Conservation (phyloP, 257 asterid genomes). For the Penstemon eatonii region DNA sequence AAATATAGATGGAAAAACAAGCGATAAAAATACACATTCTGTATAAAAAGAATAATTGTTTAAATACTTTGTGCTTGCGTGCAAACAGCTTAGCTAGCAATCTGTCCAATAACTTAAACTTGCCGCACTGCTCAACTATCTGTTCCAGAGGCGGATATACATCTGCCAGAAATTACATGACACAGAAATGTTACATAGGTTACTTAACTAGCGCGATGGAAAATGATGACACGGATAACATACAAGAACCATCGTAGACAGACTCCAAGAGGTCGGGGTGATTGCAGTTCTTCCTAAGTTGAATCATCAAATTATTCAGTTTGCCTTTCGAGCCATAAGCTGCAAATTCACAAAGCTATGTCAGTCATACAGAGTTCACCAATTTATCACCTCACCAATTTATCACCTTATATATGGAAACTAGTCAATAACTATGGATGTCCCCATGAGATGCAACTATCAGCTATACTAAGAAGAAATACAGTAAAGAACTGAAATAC, state of each 20-base stretch:
- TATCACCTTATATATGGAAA: background rate
- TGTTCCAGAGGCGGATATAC: conserved; percentile 76
- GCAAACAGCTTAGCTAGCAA: conserved; percentile 68
- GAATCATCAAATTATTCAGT: conserved; percentile 84
- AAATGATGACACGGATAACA: conserved; percentile 36
- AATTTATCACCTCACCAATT: conserved; percentile 11
- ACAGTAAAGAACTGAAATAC: conserved; percentile 40
- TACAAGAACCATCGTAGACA: conserved; percentile 78
- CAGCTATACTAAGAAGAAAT: background rate
- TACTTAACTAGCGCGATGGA: background rate
- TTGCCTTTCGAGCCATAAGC: conserved; percentile 68
- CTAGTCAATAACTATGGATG: background rate
- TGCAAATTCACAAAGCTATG: conserved; percentile 40
- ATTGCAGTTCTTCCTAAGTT: conserved; percentile 96
- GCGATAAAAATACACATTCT: background rate
- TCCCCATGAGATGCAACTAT: conserved; percentile 5
- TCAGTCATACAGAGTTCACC: conserved; percentile 21
- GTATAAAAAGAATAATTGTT: conserved; percentile 13
- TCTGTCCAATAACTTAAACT: conserved; percentile 78
- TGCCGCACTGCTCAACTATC: conserved; percentile 92
- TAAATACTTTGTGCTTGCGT: conserved; percentile 76
- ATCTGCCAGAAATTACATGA: conserved; percentile 44
- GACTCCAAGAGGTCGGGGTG: conserved; percentile 98
- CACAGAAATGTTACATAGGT: conserved; percentile 19
- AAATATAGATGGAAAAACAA: conserved; percentile 10